Conservation (phyloP, 1,139 yeast genomes). For the Meyerozyma smithsonii region DNA sequence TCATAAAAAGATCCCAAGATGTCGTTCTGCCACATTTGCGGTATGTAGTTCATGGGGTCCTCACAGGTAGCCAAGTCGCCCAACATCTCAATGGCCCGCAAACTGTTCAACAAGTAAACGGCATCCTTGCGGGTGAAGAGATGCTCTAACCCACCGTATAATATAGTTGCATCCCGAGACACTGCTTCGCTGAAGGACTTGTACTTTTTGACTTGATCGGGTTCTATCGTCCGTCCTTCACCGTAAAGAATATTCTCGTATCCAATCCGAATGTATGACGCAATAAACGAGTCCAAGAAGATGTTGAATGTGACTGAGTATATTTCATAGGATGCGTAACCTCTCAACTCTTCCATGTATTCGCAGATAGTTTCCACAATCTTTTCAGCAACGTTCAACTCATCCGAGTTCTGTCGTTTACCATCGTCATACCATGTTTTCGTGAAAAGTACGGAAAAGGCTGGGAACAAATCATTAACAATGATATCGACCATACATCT, state of each 20-base stretch:
- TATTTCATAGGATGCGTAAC: conserved; percentile 43
- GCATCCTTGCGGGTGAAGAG: conserved; percentile 43
- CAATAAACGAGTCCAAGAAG: conserved; percentile 38
- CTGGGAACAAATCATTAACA: conserved; percentile 58
- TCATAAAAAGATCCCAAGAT: conserved; percentile 58
- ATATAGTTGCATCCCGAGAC: conserved; percentile 58
- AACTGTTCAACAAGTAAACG: conserved; percentile 50
- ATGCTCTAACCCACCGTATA: conserved; percentile 58
- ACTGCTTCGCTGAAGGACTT: conserved; percentile 39
- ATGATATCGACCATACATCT: conserved; percentile 62
- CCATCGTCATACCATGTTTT: conserved; percentile 45
- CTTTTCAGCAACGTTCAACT: conserved; percentile 46
- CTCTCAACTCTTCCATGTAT: conserved; percentile 61
- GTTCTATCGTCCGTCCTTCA: conserved; percentile 53
- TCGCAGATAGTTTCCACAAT: conserved; percentile 73
- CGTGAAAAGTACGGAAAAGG: conserved; percentile 36
- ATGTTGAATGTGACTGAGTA: conserved; percentile 42
- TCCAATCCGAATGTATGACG: conserved; percentile 43
- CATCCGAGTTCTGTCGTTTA: conserved; percentile 31
- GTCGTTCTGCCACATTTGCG: conserved; percentile 54
- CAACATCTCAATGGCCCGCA: conserved; percentile 60
- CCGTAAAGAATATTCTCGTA: conserved; percentile 45
- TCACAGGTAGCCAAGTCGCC: conserved; percentile 62
- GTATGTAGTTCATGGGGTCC: conserved; percentile 42
- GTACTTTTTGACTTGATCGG: conserved; percentile 45